Base-by-base conservation (phyloP, 345 rosid species). In the Lumnitzera racemosa region DNA sequence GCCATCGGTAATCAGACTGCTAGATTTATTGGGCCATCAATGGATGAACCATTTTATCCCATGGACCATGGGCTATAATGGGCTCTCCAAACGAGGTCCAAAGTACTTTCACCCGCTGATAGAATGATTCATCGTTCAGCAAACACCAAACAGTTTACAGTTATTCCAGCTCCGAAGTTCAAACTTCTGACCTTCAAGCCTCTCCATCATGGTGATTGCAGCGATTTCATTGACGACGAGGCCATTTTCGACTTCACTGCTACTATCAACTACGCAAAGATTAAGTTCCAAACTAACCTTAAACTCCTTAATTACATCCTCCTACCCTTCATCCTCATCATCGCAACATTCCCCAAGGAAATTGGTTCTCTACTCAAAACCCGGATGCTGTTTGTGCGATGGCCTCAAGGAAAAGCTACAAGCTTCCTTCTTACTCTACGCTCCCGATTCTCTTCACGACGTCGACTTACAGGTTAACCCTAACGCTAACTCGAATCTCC, bases 381-480 rank as follows among this genome's bases (percentile, higher is more conserved):
- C 96, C 11, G 96, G 88, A 2, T 89, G 97, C 73, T 89, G 95
- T 75, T 82, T 89, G 76, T 92, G 98, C 67, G 97, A 89, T 71
- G 96, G 96, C 49, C 94, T 92, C 70, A 92, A 92, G 71, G 98
- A 89, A 75, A 89, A 85, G 77, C 96, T 85, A 24, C 69, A 85
- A 11, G 84, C 90, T 29, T 90, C 91, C 8, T 92, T 92, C 80
- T 76, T 78, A 63, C 71, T 92, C 47, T 67, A 90, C 10, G 76
- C 83, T 27, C 75, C 89, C 0, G 70, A 80, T 52, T 81, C 96
- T 13, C 88, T 87, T n/a, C 67, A 79, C 50, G 88, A 89, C 80
- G 84, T 92, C 62, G 75, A 56, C 62, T 84, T 92, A 59, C 83
- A 81, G 92, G 97, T 75, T 52, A 36, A 52, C 15, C 17, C 13